phyloP scores from a whole-genome alignment of 2,329 filamentous ascomycete genomes.

The Parastagonospora avenae region DNA sequence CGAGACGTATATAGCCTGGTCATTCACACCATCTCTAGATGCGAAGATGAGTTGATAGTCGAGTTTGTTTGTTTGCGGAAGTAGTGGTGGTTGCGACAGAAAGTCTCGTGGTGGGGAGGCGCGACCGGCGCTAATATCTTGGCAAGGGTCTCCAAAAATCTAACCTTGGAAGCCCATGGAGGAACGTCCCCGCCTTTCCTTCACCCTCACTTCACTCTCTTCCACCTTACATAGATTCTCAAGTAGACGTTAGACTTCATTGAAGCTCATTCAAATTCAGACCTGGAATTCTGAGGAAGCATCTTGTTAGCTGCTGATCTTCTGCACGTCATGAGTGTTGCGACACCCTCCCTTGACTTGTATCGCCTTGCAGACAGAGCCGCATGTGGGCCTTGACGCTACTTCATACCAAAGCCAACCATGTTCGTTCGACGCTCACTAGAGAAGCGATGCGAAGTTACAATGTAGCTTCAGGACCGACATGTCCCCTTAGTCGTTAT shows the following conservation, averaged over 20 bases:
- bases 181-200: neutral
- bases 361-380: constrained; percentile 3
- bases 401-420: neutral
- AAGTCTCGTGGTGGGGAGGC: too few species aligned
- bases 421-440: neutral
- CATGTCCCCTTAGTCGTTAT: too few species aligned
- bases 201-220: too few species aligned
- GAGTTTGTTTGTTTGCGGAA: constrained; percentile 21
- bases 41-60: constrained; percentile 3
- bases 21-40: constrained; percentile 36
- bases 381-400: neutral
- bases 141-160: neutral
- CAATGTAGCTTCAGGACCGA: too few species aligned
- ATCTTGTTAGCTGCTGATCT: neutral
- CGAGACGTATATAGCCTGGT: constrained; percentile 1
- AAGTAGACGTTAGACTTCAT: too few species aligned
- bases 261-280: neutral
- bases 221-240: too few species aligned
- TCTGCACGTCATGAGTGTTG: constrained; percentile 1
- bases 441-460: neutral
- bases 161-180: too few species aligned
- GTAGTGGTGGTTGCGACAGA: neutral
- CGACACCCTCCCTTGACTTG: neutral
- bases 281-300: neutral
- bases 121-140: too few species aligned